phyloP scores from a whole-genome alignment of 495 filamentous ascomycete species.

The Chaetomium fimeti region DNA sequence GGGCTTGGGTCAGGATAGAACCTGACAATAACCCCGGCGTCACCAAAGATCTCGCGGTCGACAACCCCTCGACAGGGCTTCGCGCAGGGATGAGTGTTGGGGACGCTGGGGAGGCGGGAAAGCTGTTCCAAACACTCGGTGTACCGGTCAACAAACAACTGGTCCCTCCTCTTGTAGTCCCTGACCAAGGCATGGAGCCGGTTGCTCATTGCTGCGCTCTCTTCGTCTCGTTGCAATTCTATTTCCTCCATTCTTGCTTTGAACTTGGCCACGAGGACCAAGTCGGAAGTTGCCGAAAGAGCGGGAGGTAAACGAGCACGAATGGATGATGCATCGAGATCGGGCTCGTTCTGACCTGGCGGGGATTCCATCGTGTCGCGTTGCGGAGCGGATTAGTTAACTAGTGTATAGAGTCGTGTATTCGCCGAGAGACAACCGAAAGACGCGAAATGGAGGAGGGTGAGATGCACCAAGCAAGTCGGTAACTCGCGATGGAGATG shows the following conservation, averaged over 20 bases:
- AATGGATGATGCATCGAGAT: too few relatives aligned
- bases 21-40: not conserved
- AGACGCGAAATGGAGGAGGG: too few relatives aligned
- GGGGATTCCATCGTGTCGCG: too few relatives aligned
- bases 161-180: not conserved
- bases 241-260: not conserved
- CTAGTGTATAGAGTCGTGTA: too few relatives aligned
- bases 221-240: not conserved
- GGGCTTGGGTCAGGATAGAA: not conserved
- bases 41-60: not conserved
- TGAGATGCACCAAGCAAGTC: too few relatives aligned
- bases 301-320: too few relatives aligned
- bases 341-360: too few relatives aligned
- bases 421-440: too few relatives aligned
- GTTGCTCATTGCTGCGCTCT: not conserved
- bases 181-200: not conserved
- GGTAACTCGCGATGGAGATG: too few relatives aligned
- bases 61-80: not conserved
- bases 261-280: not conserved
- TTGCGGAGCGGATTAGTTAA: too few relatives aligned
- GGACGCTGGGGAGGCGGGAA: not conserved
- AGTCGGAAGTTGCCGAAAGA: not conserved
- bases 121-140: not conserved
- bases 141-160: not conserved
- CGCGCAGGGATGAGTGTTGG: not conserved